These are phyloP conservation scores for Marasmius sp. DNA, from an alignment of 1,284 basidiomycete genomes.

Conservation along the genomic window DNA sequence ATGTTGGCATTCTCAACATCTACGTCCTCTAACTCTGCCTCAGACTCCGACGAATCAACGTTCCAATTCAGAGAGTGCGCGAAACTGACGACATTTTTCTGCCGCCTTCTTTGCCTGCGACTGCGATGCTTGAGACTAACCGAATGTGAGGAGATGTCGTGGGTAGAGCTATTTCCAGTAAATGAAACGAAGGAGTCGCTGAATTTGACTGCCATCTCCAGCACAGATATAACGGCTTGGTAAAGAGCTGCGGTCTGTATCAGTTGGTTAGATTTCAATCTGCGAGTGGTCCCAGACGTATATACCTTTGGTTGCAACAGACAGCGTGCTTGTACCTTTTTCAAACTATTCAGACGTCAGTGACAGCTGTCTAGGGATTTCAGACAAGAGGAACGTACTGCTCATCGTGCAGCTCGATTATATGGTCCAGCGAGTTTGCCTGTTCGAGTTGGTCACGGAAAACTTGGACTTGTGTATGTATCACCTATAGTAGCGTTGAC, in stretches of 20 bases:
- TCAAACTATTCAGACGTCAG: conserved; percentile 45
- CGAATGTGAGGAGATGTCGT: conserved; percentile 61
- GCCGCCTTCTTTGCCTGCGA: conserved; percentile 50
- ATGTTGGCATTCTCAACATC: conserved; percentile 23
- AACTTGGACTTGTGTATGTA: conserved; percentile 57
- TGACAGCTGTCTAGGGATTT: conserved; percentile 3
- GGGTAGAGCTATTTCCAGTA: conserved; percentile 55
- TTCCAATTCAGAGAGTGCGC: conserved; percentile 35
- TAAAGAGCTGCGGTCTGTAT: conserved; percentile 61
- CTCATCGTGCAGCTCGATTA: conserved; percentile 69
- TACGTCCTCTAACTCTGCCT: conserved; percentile 34
- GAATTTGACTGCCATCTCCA: conserved; percentile 75
- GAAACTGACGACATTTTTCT: conserved; percentile 63
- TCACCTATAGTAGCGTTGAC: conserved; percentile 47
- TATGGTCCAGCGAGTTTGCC: conserved; percentile 70
- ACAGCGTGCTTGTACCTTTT: conserved; percentile 62
- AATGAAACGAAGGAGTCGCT: conserved; percentile 61
- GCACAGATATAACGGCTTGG: conserved; percentile 63
- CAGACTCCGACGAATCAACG: conserved; percentile 47
- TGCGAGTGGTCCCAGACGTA: background rate
- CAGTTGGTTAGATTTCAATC: background rate
- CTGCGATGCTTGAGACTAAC: conserved; percentile 56
- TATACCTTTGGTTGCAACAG: conserved; percentile 65
- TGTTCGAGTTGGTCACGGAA: conserved; percentile 59
- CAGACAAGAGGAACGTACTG: conserved; percentile 54